Evolutionary conservation across 331 rosid genomes (phyloP).

Genomic region (Prunus yedoensis): DNA sequence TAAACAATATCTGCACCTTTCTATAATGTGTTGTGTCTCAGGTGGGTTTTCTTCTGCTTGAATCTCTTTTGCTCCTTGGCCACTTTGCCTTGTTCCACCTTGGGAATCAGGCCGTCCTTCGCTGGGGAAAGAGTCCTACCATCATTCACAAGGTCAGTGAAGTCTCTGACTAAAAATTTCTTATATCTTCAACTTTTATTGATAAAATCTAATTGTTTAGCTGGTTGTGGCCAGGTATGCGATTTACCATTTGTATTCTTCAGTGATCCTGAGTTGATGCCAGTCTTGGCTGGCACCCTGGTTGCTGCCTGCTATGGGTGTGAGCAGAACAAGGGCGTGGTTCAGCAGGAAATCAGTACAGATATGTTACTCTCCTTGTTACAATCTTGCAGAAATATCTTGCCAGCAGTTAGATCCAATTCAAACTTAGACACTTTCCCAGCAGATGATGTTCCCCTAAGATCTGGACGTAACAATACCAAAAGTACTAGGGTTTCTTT

Average conservation of each 20-base stretch:
- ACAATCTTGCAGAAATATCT: conserved; percentile 65
- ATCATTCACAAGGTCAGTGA: conserved; percentile 87
- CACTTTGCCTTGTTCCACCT: conserved; percentile 91
- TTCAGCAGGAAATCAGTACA: conserved; percentile 87
- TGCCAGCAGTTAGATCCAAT: conserved; percentile 41
- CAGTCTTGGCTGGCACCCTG: conserved; percentile 76
- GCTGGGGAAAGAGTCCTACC: conserved; percentile 98
- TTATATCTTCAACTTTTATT: conserved; percentile 18
- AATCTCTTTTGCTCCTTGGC: conserved; percentile 76
- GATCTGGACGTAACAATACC: conserved; percentile 50
- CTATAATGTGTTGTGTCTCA: conserved; percentile 30
- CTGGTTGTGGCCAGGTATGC: conserved; percentile 64
- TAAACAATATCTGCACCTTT: background rate
- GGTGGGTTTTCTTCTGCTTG: conserved; percentile 87
- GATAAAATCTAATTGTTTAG: conserved; percentile 38
- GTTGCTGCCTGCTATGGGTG: conserved; percentile 91
- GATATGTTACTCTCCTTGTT: conserved; percentile 91
- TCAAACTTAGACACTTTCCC: conserved; percentile 44
- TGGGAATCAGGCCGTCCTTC: conserved; percentile 92
- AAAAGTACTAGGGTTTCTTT: conserved; percentile 45
- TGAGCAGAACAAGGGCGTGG: conserved; percentile 86
- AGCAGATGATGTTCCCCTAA: conserved; percentile 42
- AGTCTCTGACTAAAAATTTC: conserved; percentile 1
- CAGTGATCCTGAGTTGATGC: conserved; percentile 98
- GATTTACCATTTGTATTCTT: conserved; percentile 94